These are phyloP conservation scores for Blastocystis sp. DNA, from an alignment of 352 stramenopile species.

Conservation along the genomic window DNA sequence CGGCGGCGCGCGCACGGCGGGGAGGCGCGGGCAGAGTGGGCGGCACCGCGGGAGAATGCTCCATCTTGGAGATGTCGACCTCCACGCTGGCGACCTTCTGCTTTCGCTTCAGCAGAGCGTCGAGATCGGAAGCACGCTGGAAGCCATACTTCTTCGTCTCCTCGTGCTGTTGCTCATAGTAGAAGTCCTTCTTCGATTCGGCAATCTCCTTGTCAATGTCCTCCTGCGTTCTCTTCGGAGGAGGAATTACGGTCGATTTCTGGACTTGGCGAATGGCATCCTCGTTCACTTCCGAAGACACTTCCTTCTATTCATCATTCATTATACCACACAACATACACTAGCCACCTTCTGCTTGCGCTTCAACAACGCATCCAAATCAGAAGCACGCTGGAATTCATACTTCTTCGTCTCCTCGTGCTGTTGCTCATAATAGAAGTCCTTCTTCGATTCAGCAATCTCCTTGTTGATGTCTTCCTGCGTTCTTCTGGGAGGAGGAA, in stretches of 20 bases:
- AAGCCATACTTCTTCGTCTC: slow-evolving; percentile 60
- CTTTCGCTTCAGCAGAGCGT: slow-evolving; percentile 58
- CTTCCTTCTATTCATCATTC: slow-evolving; percentile 16
- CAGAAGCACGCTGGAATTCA: slow-evolving; percentile 16
- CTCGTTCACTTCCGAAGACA: slow-evolving; percentile 23
- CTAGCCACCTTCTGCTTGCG: slow-evolving; percentile 44
- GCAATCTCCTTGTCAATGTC: slow-evolving; percentile 33
- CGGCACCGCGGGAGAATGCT: slow-evolving; percentile 19
- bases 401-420: slow-evolving; percentile 49
- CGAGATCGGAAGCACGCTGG: slow-evolving; percentile 27
- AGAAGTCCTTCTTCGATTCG: not conserved
- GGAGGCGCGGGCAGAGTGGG: slow-evolving; percentile 15
- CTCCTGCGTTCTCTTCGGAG: slow-evolving; percentile 20
- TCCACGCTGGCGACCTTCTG: slow-evolving; percentile 45
- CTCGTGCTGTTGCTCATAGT: slow-evolving; percentile 36
- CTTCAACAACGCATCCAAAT: slow-evolving; percentile 42
- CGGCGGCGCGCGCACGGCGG: not conserved
- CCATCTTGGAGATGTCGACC: slow-evolving; percentile 6
- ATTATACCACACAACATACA: not conserved
- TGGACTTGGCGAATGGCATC: slow-evolving; percentile 52
- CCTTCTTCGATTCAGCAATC: not conserved
- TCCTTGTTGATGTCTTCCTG: slow-evolving; percentile 20
- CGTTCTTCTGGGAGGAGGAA: slow-evolving; percentile 20
- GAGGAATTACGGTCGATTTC: slow-evolving; percentile 60
- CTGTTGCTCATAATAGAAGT: slow-evolving; percentile 19